Percentiles rank a stretch among this genome's conserved stretches.
These are phyloP conservation scores for Eimeria maxima DNA, from an alignment of 169 alveolate genomes.

Conservation along the genomic window DNA sequence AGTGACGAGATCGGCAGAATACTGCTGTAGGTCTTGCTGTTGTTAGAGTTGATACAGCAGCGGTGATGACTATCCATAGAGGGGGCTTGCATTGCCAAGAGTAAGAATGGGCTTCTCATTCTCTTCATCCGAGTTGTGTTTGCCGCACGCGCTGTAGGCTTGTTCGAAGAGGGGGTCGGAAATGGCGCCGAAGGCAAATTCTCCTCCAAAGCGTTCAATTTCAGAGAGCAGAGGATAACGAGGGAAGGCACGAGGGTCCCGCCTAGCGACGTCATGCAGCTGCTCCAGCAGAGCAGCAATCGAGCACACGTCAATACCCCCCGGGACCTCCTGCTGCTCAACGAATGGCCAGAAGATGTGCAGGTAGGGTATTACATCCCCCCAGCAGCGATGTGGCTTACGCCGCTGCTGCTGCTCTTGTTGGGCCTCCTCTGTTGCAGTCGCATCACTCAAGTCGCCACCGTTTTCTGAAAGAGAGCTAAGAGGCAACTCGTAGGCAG, in stretches of 20 bases:
- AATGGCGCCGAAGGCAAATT: neutral
- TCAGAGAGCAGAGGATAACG: slow-evolving; percentile 18
- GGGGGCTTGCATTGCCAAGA: slow-evolving; percentile 35
- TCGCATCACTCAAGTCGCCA: neutral
- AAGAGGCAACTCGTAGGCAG: neutral
- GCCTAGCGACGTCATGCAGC: slow-evolving; percentile 2
- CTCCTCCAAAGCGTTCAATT: neutral
- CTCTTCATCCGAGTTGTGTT: neutral
- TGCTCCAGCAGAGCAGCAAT: neutral
- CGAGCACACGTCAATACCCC: neutral
- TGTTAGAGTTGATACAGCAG: too few relatives aligned
- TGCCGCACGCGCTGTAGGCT: neutral
- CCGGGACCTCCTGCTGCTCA: slow-evolving; percentile 23
- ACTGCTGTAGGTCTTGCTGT: too few relatives aligned
- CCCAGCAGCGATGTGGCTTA: slow-evolving; percentile 30
- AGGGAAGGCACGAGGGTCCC: neutral
- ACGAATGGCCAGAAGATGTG: slow-evolving; percentile 9
- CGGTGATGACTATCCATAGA: neutral
- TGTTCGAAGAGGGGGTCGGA: neutral
- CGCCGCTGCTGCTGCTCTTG: slow-evolving; percentile 55
- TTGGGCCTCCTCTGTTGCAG: neutral
- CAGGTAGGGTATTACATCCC: slow-evolving; percentile 30
- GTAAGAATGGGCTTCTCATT: neutral
- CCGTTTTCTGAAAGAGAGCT: too few relatives aligned
- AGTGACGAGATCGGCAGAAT: too few relatives aligned